Conservation (phyloP, 225 moss, liverwort and hornwort genomes). For the Pseudoscleropodium purum region DNA sequence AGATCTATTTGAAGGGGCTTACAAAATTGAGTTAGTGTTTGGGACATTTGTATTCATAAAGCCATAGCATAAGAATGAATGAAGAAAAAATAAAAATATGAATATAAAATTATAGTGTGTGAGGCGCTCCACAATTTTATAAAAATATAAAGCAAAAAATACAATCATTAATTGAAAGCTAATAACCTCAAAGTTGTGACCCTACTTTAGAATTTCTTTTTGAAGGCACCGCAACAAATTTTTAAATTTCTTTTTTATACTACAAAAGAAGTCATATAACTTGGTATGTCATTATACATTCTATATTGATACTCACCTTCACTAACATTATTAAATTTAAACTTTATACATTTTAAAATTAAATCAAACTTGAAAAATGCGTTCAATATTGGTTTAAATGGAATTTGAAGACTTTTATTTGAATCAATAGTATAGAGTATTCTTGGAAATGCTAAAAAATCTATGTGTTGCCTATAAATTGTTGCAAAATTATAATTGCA, state of each 20-base stretch:
- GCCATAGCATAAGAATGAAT: neutral
- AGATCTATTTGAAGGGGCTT: neutral
- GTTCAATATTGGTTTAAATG: neutral
- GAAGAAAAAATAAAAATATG: neutral
- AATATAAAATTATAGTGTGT: neutral
- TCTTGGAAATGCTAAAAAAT: too few species aligned
- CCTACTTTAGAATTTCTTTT: neutral
- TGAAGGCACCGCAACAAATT: neutral
- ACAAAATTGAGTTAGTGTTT: neutral
- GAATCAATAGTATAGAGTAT: too few species aligned
- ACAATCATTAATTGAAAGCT: neutral
- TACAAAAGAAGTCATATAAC: neutral
- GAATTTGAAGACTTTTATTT: neutral
- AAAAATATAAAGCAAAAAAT: neutral
- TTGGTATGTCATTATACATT: neutral
- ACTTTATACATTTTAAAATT: neutral
- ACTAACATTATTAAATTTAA: neutral
- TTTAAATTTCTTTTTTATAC: neutral
- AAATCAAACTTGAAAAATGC: neutral
- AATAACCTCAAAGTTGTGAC: neutral
- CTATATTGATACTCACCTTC: neutral
- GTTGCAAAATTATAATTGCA: neutral
- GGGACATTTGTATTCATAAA: neutral
- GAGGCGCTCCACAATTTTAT: neutral
- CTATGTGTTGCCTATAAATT: accelerated